Evolutionary conservation across 2,329 filamentous ascomycete genomes (phyloP).

Genomic region (Talaromyces sp.): DNA sequence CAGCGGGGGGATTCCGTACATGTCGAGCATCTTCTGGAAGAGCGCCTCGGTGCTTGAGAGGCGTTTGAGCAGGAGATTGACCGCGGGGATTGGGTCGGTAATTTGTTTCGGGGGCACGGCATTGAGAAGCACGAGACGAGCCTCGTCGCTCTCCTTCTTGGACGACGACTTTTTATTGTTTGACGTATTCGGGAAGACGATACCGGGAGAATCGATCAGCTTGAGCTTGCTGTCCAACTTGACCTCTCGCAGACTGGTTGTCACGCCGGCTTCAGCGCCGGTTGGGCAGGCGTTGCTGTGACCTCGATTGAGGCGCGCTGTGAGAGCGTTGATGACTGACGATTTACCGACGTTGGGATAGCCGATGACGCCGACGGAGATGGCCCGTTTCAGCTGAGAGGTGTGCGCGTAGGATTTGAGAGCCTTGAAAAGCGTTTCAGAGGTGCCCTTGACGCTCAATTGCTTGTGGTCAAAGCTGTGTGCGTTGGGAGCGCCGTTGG

Average conservation of each 20-base stretch:
- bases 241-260: conserved; percentile 79
- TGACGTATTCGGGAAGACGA: conserved; percentile 72
- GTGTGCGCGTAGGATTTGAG: conserved; percentile 78
- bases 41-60: conserved; percentile 65
- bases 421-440: conserved; percentile 76
- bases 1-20: conserved; percentile 80
- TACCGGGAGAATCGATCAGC: conserved; percentile 87
- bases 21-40: conserved; percentile 69
- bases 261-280: conserved; percentile 87
- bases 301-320: conserved; percentile 64
- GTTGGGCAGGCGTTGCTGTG: conserved; percentile 69
- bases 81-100: conserved; percentile 82
- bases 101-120: conserved; percentile 92
- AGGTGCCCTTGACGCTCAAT: conserved; percentile 79
- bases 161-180: conserved; percentile 48
- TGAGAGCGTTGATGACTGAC: conserved; percentile 90
- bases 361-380: conserved; percentile 88
- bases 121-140: conserved; percentile 81
- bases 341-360: conserved; percentile 97
- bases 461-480: conserved; percentile 90
- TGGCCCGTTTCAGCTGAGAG: conserved; percentile 76
- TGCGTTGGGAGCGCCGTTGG: conserved; percentile 74
- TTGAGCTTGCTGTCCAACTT: conserved; percentile 95
- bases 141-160: conserved; percentile 66
- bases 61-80: conserved; percentile 75